phyloP scores from a whole-genome alignment of 1,139 yeast species.

The Candida tropicalis region DNA sequence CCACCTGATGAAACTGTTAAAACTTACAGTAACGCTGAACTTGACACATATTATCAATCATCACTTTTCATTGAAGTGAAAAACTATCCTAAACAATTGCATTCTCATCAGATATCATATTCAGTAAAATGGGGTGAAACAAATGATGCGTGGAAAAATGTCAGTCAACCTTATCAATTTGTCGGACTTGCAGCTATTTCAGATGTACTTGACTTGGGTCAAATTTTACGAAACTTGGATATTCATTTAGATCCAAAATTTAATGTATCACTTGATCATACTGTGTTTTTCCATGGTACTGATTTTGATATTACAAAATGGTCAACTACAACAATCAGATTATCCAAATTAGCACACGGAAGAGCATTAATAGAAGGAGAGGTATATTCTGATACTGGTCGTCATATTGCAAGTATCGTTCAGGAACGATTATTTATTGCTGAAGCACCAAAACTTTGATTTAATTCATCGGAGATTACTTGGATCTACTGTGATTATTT shows the following conservation, averaged over 20 bases:
- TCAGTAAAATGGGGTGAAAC: constrained; percentile 32
- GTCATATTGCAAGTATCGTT: constrained; percentile 60
- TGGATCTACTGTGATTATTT: too few relatives aligned
- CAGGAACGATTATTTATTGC: constrained; percentile 62
- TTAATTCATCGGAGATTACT: too few relatives aligned
- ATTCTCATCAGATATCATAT: constrained; percentile 24
- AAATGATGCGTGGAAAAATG: constrained; percentile 26
- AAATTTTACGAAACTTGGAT: constrained; percentile 23
- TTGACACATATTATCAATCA: not conserved
- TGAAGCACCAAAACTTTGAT: constrained; percentile 19
- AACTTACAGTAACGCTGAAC: not conserved
- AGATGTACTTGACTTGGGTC: constrained; percentile 52
- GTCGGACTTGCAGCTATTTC: constrained; percentile 63
- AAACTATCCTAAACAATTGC: constrained; percentile 8
- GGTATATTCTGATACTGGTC: constrained; percentile 52
- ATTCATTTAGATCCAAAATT: constrained; percentile 27
- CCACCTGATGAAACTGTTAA: constrained; percentile 34
- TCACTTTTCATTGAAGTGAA: constrained; percentile 7
- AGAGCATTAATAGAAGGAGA: constrained; percentile 63
- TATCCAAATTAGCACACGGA: constrained; percentile 52
- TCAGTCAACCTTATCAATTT: constrained; percentile 39
- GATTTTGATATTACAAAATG: constrained; percentile 55
- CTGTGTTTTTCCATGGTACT: constrained; percentile 64
- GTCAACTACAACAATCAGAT: constrained; percentile 52
- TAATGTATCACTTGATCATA: constrained; percentile 65